Evolutionary conservation across 805 yeast genomes (phyloP).

Genomic region (Yarrowia deformans): DNA sequence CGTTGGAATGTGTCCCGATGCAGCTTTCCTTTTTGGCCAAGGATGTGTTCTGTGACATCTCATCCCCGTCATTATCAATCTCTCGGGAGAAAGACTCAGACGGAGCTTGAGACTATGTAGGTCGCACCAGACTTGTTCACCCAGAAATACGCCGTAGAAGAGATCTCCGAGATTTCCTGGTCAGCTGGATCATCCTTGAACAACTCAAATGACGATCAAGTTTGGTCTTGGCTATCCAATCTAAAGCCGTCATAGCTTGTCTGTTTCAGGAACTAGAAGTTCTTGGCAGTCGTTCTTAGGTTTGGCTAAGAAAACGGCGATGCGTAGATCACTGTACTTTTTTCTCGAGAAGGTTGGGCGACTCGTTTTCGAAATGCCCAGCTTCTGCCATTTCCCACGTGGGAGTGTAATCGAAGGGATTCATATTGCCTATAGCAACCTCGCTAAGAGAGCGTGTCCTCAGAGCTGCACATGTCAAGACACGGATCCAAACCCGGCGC

Average conservation of each 20-base stretch:
- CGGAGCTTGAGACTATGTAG: too few relatives aligned
- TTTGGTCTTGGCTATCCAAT: background rate
- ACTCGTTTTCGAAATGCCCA: background rate
- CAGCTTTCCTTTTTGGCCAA: background rate
- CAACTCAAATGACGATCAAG: background rate
- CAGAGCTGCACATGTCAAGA: too few relatives aligned
- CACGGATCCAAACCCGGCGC: too few relatives aligned
- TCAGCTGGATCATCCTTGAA: background rate
- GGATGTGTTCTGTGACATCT: background rate
- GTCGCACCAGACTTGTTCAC: too few relatives aligned
- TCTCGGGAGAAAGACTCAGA: too few relatives aligned
- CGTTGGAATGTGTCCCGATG: background rate
- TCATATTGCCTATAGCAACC: background rate
- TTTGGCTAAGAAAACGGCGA: slow-evolving; percentile 19
- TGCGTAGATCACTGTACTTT: slow-evolving; percentile 15
- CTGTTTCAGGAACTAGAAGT: background rate
- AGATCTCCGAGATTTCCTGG: background rate
- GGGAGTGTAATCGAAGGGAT: background rate
- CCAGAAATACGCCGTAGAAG: background rate
- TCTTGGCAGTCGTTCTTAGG: slow-evolving; percentile 3
- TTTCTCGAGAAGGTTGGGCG: background rate
- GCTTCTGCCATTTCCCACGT: background rate
- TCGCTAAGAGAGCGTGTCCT: background rate
- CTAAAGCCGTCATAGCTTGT: background rate
- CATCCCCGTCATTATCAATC: background rate